phyloP scores from a whole-genome alignment of 139 green algal genomes.

The Picochlorum sp. region DNA sequence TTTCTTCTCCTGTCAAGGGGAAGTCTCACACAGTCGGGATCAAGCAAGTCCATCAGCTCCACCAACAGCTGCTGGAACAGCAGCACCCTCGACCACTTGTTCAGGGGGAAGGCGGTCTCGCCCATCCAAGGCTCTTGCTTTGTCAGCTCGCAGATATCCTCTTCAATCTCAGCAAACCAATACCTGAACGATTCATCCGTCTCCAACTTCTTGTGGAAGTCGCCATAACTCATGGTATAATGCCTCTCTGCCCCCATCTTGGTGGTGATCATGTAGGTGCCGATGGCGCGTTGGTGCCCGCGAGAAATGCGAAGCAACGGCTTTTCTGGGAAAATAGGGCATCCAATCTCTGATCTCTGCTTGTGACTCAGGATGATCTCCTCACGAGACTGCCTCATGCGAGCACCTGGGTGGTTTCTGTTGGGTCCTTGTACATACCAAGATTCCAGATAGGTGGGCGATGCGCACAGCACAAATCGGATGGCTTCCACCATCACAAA shows the following conservation, averaged over 20 bases:
- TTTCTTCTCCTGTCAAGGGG: slow-evolving; percentile 30
- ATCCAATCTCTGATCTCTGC: not conserved
- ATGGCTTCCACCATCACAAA: slow-evolving; percentile 56
- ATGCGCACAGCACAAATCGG: slow-evolving; percentile 46
- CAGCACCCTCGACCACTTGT: slow-evolving; percentile 47
- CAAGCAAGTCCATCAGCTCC: slow-evolving; percentile 59
- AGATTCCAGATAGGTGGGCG: slow-evolving; percentile 29
- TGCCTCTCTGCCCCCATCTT: slow-evolving; percentile 38
- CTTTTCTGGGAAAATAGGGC: not conserved
- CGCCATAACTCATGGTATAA: slow-evolving; percentile 52
- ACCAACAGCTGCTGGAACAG: slow-evolving; percentile 63
- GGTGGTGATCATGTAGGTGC: slow-evolving; percentile 53
- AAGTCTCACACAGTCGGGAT: slow-evolving; percentile 49
- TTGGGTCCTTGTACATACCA: slow-evolving; percentile 23
- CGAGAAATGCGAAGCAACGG: slow-evolving; percentile 33
- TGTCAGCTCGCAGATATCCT: slow-evolving; percentile 25
- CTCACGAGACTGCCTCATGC: slow-evolving; percentile 10
- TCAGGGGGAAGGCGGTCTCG: slow-evolving; percentile 17
- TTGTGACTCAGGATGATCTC: slow-evolving; percentile 12
- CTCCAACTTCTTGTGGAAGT: slow-evolving; percentile 33
- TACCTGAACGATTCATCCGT: slow-evolving; percentile 29
- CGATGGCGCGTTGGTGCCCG: slow-evolving; percentile 50
- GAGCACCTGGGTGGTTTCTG: slow-evolving; percentile 15
- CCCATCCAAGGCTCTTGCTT: slow-evolving; percentile 30
- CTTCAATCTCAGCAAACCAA: slow-evolving; percentile 29